Evolutionary conservation across 768 basidiomycete genomes (phyloP).

Genomic region (Podaxis mareebaensis): DNA sequence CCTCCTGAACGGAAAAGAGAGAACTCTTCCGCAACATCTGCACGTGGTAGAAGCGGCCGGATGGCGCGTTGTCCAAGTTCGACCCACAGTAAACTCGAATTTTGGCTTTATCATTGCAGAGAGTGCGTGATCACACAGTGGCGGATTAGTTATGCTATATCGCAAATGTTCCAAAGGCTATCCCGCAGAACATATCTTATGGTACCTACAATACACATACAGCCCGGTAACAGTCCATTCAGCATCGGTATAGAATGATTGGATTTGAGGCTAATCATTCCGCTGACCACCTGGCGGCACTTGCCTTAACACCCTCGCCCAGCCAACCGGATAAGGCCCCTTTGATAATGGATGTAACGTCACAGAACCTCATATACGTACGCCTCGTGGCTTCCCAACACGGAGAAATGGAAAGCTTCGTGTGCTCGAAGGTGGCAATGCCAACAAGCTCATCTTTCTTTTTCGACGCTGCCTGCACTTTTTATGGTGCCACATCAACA

Average conservation of each 20-base stretch:
- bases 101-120: constrained; percentile 15
- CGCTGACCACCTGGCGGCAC: not conserved
- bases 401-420: not conserved
- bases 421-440: not conserved
- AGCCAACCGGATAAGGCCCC: not conserved
- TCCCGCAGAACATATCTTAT: too few relatives aligned
- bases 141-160: not conserved
- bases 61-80: constrained; percentile 9
- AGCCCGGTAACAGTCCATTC: not conserved
- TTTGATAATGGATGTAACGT: not conserved
- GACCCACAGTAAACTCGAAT: constrained; percentile 1
- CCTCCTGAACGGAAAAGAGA: constrained; percentile 12
- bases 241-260: not conserved
- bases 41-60: constrained; percentile 8
- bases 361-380: not conserved
- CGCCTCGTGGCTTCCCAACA: not conserved
- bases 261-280: not conserved
- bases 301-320: not conserved
- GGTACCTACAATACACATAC: not conserved
- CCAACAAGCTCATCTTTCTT: not conserved
- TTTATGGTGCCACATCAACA: not conserved
- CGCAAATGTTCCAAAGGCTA: not conserved
- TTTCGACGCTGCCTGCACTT: not conserved
- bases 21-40: constrained; percentile 13
- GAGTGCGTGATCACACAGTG: not conserved